phyloP scores from a whole-genome alignment of 2,329 filamentous ascomycete species.

The Lasiodiplodia theobromae region DNA sequence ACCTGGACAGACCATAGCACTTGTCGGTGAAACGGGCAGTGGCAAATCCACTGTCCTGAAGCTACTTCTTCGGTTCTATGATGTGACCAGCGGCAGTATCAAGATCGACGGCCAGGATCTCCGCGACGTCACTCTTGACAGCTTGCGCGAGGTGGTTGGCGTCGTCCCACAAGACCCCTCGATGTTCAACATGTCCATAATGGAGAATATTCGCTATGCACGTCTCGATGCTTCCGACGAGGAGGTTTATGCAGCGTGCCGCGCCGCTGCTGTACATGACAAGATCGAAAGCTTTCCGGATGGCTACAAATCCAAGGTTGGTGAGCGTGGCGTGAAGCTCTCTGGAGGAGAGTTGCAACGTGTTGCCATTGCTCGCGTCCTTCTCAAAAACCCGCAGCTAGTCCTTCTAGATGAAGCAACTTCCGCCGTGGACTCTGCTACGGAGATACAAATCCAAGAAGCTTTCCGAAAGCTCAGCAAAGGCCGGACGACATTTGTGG shows the following conservation, averaged over 20 bases:
- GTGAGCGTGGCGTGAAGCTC: conserved; percentile 53
- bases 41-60: conserved; percentile 70
- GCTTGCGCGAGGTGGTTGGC: conserved; percentile 65
- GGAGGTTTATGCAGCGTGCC: conserved; percentile 67
- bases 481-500: conserved; percentile 71
- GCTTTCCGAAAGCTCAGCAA: conserved; percentile 66
- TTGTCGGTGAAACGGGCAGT: conserved; percentile 68
- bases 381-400: conserved; percentile 81
- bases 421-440: conserved; percentile 80
- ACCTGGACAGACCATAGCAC: conserved; percentile 64
- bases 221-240: conserved; percentile 66
- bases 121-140: conserved; percentile 64
- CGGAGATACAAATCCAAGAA: conserved; percentile 70
- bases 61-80: conserved; percentile 67
- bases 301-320: conserved; percentile 49
- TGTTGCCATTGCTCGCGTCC: conserved; percentile 73
- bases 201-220: conserved; percentile 71
- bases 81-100: conserved; percentile 62
- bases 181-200: conserved; percentile 69
- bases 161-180: conserved; percentile 70
- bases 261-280: conserved; percentile 68
- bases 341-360: conserved; percentile 73
- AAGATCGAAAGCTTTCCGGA: conserved; percentile 66
- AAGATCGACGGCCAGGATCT: conserved; percentile 67
- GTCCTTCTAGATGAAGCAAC: conserved; percentile 89